Conservation (phyloP, 2,329 filamentous ascomycete species). For the Trichoderma oligosporum region DNA sequence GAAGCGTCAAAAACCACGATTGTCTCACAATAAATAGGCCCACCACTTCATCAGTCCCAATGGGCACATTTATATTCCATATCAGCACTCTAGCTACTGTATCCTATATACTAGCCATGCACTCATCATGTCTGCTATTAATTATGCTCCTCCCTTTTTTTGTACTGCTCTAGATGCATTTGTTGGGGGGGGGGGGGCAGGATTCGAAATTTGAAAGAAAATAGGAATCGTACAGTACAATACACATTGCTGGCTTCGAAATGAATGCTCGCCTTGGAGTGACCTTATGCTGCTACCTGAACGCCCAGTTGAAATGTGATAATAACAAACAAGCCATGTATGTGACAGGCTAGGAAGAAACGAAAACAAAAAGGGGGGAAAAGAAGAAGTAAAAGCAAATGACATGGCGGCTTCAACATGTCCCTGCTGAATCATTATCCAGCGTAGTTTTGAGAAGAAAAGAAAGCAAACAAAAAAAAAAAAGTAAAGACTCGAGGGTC, state of each 20-base stretch:
- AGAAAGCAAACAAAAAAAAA: not conserved
- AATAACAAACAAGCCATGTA: not conserved
- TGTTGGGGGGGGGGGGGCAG: too few relatives aligned
- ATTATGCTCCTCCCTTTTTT: not conserved
- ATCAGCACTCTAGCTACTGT: not conserved
- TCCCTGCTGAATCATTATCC: not conserved
- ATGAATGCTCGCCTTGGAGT: not conserved
- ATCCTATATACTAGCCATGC: not conserved
- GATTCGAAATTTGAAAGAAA: not conserved
- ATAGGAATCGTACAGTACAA: not conserved
- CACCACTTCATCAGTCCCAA: not conserved
- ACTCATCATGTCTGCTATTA: not conserved
- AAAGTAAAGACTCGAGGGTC: not conserved
- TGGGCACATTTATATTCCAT: not conserved
- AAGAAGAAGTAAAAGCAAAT: not conserved
- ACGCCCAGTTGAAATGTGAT: not conserved
- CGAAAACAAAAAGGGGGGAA: not conserved
- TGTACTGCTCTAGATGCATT: not conserved
- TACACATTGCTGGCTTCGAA: not conserved
- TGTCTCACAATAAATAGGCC: not conserved
- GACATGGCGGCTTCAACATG: not conserved
- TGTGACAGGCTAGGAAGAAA: too few relatives aligned
- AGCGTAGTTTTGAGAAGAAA: not conserved
- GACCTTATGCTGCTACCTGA: slow-evolving; percentile 5
- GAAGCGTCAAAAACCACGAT: not conserved